phyloP scores from a whole-genome alignment of 2,329 filamentous ascomycete species.

The Fusarium staphyleae region DNA sequence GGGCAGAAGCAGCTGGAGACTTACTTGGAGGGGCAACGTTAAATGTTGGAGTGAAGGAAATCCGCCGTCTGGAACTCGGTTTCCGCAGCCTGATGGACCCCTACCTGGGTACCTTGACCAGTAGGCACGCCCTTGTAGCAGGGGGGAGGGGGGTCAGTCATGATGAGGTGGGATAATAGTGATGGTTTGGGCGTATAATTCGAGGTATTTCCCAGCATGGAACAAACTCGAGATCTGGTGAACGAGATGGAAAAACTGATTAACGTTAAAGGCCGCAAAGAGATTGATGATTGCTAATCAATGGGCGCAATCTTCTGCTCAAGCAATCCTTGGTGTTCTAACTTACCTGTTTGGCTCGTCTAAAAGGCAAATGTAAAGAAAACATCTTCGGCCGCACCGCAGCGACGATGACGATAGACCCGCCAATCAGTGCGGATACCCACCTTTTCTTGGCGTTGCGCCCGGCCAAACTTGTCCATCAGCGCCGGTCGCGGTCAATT shows the following conservation, averaged over 20 bases:
- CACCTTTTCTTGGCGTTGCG: slow-evolving; percentile 40
- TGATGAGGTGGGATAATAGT: slow-evolving; percentile 27
- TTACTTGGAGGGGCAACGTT: slow-evolving; percentile 27
- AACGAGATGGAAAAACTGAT: background rate
- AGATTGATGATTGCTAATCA: background rate
- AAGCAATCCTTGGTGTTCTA: background rate
- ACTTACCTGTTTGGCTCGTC: background rate
- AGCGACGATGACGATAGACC: slow-evolving; percentile 42
- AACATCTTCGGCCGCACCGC: slow-evolving; percentile 27
- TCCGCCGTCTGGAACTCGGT: slow-evolving; percentile 39
- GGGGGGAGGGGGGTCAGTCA: slow-evolving; percentile 38
- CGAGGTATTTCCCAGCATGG: too few relatives aligned
- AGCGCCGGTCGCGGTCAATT: slow-evolving; percentile 13
- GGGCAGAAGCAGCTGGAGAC: slow-evolving; percentile 21
- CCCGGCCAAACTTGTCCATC: slow-evolving; percentile 27
- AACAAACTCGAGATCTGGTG: background rate
- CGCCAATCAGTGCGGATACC: slow-evolving; percentile 39
- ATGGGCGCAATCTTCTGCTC: background rate
- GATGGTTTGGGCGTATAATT: background rate
- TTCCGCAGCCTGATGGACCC: slow-evolving; percentile 36
- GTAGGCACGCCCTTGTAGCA: too few relatives aligned
- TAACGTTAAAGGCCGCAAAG: slow-evolving; percentile 4
- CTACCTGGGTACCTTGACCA: background rate
- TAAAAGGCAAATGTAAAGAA: slow-evolving; percentile 16
- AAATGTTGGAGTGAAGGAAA: slow-evolving; percentile 13